Evolutionary conservation across 768 basidiomycete species (phyloP).

Genomic region (Glaciozyma antarctica): DNA sequence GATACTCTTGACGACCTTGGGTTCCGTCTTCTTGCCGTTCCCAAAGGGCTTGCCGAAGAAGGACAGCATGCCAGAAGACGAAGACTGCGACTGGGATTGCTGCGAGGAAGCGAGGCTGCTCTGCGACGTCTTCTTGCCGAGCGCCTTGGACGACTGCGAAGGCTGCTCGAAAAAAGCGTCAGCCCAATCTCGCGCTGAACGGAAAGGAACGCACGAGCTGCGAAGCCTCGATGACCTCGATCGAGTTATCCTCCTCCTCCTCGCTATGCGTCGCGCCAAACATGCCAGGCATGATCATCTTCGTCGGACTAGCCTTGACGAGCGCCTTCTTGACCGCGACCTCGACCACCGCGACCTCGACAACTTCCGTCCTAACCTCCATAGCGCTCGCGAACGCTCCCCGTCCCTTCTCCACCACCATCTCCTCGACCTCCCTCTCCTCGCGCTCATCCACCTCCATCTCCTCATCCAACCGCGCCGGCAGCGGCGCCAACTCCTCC

Average conservation of each 20-base stretch:
- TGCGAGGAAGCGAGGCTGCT: conserved; percentile 51
- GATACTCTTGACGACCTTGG: conserved; percentile 64
- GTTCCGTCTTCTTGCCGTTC: conserved; percentile 58
- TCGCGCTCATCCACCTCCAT: conserved; percentile 9
- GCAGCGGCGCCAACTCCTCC: conserved; percentile 4
- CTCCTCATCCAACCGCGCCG: conserved; percentile 3
- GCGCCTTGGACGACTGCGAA: neutral
- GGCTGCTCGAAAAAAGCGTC: conserved; percentile 5
- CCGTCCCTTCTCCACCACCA: neutral
- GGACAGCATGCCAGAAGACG: conserved; percentile 37
- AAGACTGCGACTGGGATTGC: conserved; percentile 51
- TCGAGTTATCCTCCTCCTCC: conserved; percentile 4
- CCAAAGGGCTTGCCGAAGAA: neutral
- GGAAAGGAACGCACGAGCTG: neutral
- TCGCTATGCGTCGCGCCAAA: conserved; percentile 14
- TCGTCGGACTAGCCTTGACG: conserved; percentile 12
- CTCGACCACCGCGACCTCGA: neutral
- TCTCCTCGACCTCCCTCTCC: neutral
- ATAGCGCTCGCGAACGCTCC: neutral
- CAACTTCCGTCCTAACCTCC: neutral
- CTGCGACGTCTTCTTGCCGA: neutral
- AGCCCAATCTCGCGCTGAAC: neutral
- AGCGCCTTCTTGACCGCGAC: neutral
- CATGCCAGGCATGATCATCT: conserved; percentile 18
- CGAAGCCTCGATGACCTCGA: too few species aligned